Evolutionary conservation across 331 rosid species (phyloP), one percentile per base, ranked within the genome.

Genomic region (Stylosanthes scabra): DNA sequence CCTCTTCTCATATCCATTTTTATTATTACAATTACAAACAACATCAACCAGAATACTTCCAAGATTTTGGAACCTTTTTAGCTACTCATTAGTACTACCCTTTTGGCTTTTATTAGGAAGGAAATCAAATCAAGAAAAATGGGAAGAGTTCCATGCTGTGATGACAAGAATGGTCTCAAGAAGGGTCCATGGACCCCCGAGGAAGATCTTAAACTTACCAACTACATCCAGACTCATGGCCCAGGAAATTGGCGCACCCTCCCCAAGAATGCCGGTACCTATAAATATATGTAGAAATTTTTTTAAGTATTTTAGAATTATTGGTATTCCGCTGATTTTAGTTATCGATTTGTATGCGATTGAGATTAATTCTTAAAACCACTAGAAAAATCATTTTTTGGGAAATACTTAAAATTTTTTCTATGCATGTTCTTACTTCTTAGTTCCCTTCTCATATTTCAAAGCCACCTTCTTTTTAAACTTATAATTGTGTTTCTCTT

Each of bases 111-210:
- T 49, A 7, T 46, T 49, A 3, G 52, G 59, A 37, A 73, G 15
- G 11, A 40, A 31, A 61, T 50, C 20, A 20, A 46, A 16, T 28
- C 67, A 37, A 8, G 11, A 39, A 34, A 8, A 12, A 89, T 92
- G 97, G 97, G 93, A 56, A 89, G 97, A 86, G 85, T 86, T 51
- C 97, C 96, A 79, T 92, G 96, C 79, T 92, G 96, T 76, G 93
- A n/a, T n/a, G n/a, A 89, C 56, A 88, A 84, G 66, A 85, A 70
- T 76, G 96, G 91, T 3, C 86, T 91, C 25, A 91, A 89, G 82
- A 91, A 87, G 80, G 97, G 97, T 78, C 93, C 97, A 46, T 91
- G 97, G 97, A 91, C 97, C 0, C 78, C 91, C 0, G 96, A 91
- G 59, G 97, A 91, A 81, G 97, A 91, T 78, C 81, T 66, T 6